Base-by-base conservation (phyloP, 805 yeast species). In the Kluyveromyces dobzhanskii region DNA sequence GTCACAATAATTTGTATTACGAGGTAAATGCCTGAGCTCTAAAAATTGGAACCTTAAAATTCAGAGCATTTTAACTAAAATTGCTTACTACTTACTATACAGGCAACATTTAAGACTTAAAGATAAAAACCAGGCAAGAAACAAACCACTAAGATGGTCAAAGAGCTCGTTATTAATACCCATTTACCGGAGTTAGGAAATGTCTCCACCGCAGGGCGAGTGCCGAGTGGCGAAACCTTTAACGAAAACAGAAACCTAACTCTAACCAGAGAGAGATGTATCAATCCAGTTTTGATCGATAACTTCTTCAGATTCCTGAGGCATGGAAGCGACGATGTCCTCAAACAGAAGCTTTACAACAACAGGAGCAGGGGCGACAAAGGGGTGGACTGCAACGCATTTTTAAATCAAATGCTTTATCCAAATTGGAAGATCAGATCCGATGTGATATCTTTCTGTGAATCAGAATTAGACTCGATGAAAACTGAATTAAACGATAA, bases 341-440 rank as follows among this genome's bases (percentile, higher is more conserved):
- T 75, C 0, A 62, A 54, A 27, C 67, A 69, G 29, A 53, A 66
- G 29, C 44, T 75, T 19, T 71, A 73, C 37, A 65, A 67, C 8
- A 43, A 64, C 6, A 43, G 59, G 11, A 62, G 51, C 35, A 30
- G 39, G 29, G 43, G 41, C 1, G 32, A 49, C 0, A 54, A 48
- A 34, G 32, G 28, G 0, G 38, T 40, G 1, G 50, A 57, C 5
- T 74, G 78, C 46, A 33, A 51, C 17, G 54, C 52, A 5, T 62
- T 70, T 30, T 48, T 69, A 1, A 35, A 52, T 11, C 44, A 55
- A 2, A 62, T 68, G 25, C 38, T 75, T n/a, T 64, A 58, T 41
- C 70, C 71, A 6, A 66, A 66, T 30, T 75, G 80, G 80, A 45
- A 48, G n/a, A 56, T 61, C 17, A 56, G 80, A 41, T 38, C 56